Evolutionary conservation across 2,329 filamentous ascomycete species (phyloP).

Genomic region (Fusarium nodosum): DNA sequence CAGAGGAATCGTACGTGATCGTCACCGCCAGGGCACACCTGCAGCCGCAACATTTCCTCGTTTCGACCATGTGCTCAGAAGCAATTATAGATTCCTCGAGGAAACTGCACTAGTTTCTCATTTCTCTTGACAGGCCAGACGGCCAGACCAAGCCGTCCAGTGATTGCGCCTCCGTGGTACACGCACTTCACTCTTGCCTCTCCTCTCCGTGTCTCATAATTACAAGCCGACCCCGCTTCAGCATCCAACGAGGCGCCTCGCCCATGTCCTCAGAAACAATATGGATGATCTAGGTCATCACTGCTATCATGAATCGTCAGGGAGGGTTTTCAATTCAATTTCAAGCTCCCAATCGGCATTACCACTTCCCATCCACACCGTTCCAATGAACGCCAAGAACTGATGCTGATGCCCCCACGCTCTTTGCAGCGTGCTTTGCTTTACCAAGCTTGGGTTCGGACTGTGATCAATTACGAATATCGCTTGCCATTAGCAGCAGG

Average conservation of each 20-base stretch:
- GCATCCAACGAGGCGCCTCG: conserved; percentile 21
- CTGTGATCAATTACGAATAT: conserved; percentile 15
- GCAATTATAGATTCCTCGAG: conserved; percentile 53
- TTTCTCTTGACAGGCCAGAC: conserved; percentile 11
- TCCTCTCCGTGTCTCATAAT: conserved; percentile 32
- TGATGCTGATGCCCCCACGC: conserved; percentile 31
- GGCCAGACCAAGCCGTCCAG: conserved; percentile 21
- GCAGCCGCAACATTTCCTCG: conserved; percentile 30
- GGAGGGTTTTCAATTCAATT: neutral
- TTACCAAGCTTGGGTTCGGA: neutral
- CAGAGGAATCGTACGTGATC: conserved; percentile 18
- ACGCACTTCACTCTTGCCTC: conserved; percentile 15
- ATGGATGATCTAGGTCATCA: neutral
- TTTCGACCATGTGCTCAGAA: conserved; percentile 43
- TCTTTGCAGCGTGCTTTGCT: neutral
- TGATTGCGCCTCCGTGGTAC: conserved; percentile 18
- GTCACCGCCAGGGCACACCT: conserved; percentile 13
- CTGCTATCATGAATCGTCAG: conserved; percentile 3
- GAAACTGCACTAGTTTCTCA: conserved; percentile 49
- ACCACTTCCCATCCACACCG: conserved; percentile 4
- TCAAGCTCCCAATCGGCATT: conserved; percentile 5
- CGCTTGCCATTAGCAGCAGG: conserved; percentile 9
- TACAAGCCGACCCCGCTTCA: conserved; percentile 39
- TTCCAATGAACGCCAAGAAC: conserved; percentile 10
- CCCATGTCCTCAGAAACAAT: conserved; percentile 13